Conservation (phyloP, 805 yeast genomes). For the Cyberlindnera mississippiensis region DNA sequence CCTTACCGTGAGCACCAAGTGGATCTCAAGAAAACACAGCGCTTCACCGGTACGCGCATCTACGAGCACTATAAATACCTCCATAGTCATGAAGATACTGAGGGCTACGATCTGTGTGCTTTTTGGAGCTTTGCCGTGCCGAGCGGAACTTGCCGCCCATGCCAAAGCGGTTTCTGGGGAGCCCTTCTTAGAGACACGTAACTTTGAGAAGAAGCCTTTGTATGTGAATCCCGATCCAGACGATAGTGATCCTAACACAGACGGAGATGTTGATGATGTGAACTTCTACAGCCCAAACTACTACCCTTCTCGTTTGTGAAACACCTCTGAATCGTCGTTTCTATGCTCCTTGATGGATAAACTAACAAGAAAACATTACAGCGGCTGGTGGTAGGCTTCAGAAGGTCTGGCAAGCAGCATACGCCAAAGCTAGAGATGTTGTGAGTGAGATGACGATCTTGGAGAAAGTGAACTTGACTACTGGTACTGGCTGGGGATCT, state of each 20-base stretch:
- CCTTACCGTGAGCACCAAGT: no score
- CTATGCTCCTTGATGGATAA: background rate
- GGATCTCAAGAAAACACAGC: no score
- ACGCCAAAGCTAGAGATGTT: conserved; percentile 48
- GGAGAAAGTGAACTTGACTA: conserved; percentile 59
- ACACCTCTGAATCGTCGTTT: conserved; percentile 2
- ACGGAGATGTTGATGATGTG: conserved; percentile 19
- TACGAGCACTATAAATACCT: no score
- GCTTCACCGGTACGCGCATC: no score
- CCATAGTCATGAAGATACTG: background rate
- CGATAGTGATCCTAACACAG: conserved; percentile 5
- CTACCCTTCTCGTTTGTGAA: conserved; percentile 25
- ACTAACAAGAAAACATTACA: conserved; percentile 10
- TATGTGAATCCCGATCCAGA: conserved; percentile 23
- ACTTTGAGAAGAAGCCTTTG: conserved; percentile 19
- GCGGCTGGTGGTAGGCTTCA: conserved; percentile 46
- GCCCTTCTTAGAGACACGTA: conserved; percentile 8
- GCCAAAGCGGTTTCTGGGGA: background rate
- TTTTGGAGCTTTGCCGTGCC: conserved; percentile 1
- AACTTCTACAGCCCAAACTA: conserved; percentile 21
- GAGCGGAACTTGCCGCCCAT: conserved; percentile 5
- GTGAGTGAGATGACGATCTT: conserved; percentile 53
- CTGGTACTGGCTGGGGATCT: conserved; percentile 62
- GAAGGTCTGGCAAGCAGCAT: conserved; percentile 54
- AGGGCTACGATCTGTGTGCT: background rate